These are phyloP conservation scores for Aspergillus carbonarius DNA, from an alignment of 2,329 filamentous ascomycete species.

Conservation along the genomic window DNA sequence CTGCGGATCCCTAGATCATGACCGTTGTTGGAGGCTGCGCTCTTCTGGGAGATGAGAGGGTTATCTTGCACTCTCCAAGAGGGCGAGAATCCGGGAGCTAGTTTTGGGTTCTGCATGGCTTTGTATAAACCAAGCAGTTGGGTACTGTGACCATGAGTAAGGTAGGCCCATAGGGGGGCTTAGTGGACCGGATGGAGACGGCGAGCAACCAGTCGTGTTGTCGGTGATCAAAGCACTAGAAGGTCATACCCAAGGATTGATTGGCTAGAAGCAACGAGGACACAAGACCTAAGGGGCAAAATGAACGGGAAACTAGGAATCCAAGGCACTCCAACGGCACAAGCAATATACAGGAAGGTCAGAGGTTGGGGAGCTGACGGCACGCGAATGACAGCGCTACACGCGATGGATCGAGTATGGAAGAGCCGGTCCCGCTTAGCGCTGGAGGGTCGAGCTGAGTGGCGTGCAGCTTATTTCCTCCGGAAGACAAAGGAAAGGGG, in stretches of 20 bases:
- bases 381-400: constrained; percentile 1
- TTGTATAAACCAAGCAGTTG: constrained; percentile 2
- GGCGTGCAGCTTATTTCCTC: constrained; percentile 3
- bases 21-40: constrained; percentile 7
- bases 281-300: not conserved
- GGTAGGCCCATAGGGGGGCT: constrained; percentile 8
- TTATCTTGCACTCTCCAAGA: constrained; percentile 10
- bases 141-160: constrained; percentile 10
- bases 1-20: constrained; percentile 12
- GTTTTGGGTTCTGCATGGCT: constrained; percentile 19
- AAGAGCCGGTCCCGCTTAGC: constrained; percentile 4
- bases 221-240: not conserved
- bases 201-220: not conserved
- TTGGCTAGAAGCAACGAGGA: not conserved
- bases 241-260: not conserved
- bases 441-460: not conserved
- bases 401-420: constrained; percentile 5
- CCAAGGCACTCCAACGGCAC: not conserved
- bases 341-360: not conserved
- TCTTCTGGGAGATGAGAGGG: constrained; percentile 3
- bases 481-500: not conserved
- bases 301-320: not conserved
- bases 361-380: not conserved
- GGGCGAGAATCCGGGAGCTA: constrained; percentile 5
- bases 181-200: constrained; percentile 2